A percentile compares a stretch with the other conserved stretches of the same genome.
Evolutionary conservation across 306 rosid species (phyloP).

Genomic region (Astragalus membranaceus): DNA sequence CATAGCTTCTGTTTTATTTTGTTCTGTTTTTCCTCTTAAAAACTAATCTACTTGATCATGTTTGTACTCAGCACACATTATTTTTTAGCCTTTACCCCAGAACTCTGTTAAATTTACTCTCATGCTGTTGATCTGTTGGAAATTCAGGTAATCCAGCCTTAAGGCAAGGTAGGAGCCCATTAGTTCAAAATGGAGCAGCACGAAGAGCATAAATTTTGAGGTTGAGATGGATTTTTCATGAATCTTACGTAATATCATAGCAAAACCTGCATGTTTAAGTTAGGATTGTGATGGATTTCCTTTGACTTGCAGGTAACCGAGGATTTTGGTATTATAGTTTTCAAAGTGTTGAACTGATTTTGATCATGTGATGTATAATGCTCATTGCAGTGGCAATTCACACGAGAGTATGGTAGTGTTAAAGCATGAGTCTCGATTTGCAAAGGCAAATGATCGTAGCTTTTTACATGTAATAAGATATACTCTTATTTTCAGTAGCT

Average conservation of each 20-base stretch:
- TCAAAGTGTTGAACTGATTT: slow-evolving; percentile 25
- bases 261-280: too few species aligned
- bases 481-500: not conserved
- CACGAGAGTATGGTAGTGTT: slow-evolving; percentile 82
- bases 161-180: slow-evolving; percentile 78
- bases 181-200: too few species aligned
- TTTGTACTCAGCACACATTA: not conserved
- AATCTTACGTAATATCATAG: too few species aligned
- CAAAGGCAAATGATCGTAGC: slow-evolving; percentile 62
- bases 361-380: slow-evolving; percentile 24
- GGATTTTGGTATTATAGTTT: too few species aligned
- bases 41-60: not conserved
- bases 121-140: slow-evolving; percentile 23
- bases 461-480: slow-evolving; percentile 48
- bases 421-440: slow-evolving; percentile 74
- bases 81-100: not conserved
- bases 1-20: not conserved
- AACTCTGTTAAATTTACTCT: slow-evolving; percentile 14
- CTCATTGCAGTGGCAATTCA: slow-evolving; percentile 61
- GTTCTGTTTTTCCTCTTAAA: not conserved
- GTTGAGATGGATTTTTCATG: too few species aligned
- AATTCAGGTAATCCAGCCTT: slow-evolving; percentile 78
- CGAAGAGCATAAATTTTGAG: too few species aligned
- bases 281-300: too few species aligned
- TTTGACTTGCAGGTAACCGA: too few species aligned